Conservation (phyloP, 768 basidiomycete genomes). For the Mycena maculata region DNA sequence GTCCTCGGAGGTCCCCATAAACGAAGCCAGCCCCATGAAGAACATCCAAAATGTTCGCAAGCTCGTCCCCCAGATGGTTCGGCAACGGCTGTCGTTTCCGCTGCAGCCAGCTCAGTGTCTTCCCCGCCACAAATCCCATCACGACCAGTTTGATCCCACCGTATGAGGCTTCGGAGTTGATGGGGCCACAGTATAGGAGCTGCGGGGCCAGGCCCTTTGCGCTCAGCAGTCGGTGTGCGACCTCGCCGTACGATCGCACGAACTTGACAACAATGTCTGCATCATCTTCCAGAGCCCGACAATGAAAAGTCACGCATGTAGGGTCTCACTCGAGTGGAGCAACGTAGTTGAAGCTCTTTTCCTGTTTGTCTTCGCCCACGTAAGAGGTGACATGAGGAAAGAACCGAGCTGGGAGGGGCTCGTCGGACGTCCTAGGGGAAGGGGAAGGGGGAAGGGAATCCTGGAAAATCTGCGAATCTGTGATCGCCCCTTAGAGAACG, state of each 20-base stretch:
- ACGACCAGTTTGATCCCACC: constrained; percentile 47
- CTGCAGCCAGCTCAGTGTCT: constrained; percentile 7
- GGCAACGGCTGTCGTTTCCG: constrained; percentile 22
- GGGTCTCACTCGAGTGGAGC: constrained; percentile 31
- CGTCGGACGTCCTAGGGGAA: not conserved
- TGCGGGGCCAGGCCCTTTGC: constrained; percentile 39
- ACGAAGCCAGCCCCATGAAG: constrained; percentile 49
- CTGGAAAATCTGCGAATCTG: not conserved
- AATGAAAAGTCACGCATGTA: constrained; percentile 39
- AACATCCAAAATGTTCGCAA: constrained; percentile 30
- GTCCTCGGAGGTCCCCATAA: constrained; percentile 49
- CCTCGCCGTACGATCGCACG: constrained; percentile 45
- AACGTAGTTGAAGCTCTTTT: not conserved
- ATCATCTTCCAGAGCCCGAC: not conserved
- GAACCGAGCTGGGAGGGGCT: not conserved
- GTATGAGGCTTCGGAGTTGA: not conserved
- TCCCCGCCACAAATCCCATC: constrained; percentile 47
- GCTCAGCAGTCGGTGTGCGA: constrained; percentile 47
- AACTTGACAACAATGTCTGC: constrained; percentile 51
- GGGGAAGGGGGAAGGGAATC: constrained; percentile 4
- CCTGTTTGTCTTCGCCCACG: not conserved
- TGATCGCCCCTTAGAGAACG: constrained; percentile 14
- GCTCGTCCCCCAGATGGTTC: constrained; percentile 27
- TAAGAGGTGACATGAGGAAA: not conserved
- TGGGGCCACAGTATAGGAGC: constrained; percentile 44